Evolutionary conservation across 1,284 basidiomycete genomes (phyloP).

Genomic region (Chalciporus piperatoides): DNA sequence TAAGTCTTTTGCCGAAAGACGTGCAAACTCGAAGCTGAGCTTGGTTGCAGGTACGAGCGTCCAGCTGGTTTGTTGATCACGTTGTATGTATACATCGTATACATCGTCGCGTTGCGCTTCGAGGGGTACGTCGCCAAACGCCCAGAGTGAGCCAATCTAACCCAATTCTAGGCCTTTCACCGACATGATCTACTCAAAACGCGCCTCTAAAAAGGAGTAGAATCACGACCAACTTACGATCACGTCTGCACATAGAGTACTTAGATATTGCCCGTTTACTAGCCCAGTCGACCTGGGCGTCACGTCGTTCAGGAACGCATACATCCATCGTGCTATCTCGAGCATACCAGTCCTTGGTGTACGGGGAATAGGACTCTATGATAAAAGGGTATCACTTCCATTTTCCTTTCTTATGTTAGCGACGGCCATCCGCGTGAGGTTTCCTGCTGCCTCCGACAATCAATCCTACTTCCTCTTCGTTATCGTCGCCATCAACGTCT

Average conservation of each 20-base stretch:
- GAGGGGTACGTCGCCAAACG: slow-evolving; percentile 66
- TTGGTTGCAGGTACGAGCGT: slow-evolving; percentile 63
- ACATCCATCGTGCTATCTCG: not conserved
- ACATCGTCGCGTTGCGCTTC: slow-evolving; percentile 76
- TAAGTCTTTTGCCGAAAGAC: slow-evolving; percentile 33
- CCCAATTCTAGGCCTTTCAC: slow-evolving; percentile 62
- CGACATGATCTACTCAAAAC: slow-evolving; percentile 74
- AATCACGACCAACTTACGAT: not conserved
- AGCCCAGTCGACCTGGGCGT: not conserved
- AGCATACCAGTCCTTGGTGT: not conserved
- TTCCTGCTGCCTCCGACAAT: slow-evolving; percentile 14
- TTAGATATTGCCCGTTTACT: no score
- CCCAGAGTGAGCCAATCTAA: slow-evolving; percentile 5
- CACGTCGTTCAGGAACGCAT: not conserved
- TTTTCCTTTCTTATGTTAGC: not conserved
- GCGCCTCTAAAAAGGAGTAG: slow-evolving; percentile 35
- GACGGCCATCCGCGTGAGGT: not conserved
- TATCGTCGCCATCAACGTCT: slow-evolving; percentile 11
- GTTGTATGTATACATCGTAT: slow-evolving; percentile 77
- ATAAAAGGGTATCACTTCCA: not conserved
- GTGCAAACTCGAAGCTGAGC: not conserved
- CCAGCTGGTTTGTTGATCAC: slow-evolving; percentile 78
- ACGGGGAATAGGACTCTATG: not conserved
- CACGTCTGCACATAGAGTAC: not conserved
- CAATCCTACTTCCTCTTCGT: slow-evolving; percentile 38